Conservation (phyloP, 305 asterid genomes). For the Solanum hybrid region DNA sequence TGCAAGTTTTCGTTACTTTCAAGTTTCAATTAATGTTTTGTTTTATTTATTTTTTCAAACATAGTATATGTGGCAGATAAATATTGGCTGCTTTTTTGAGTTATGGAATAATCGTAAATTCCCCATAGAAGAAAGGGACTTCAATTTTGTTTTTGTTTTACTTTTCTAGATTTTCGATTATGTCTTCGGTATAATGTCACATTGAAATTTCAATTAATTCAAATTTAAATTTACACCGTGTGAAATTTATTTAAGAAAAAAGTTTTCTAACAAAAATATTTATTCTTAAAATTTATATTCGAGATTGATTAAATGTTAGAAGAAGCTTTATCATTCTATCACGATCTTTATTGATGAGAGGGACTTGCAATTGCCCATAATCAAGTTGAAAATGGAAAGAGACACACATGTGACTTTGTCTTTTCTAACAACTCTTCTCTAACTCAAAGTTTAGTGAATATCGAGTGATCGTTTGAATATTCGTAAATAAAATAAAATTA, state of each 20-base stretch:
- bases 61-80: constrained; percentile 3
- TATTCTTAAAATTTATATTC: not conserved
- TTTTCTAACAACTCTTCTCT: not conserved
- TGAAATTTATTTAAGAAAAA: not conserved
- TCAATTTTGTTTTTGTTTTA: not conserved
- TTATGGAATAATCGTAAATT: constrained; percentile 3
- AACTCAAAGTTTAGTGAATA: not conserved
- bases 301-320: fast-evolving
- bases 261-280: fast-evolving
- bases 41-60: not conserved
- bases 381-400: not conserved
- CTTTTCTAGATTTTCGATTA: not conserved
- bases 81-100: not conserved
- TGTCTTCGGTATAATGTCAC: fast-evolving
- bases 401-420: constrained; percentile 2
- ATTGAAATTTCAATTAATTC: not conserved
- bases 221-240: fast-evolving
- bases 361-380: not conserved
- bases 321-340: not conserved
- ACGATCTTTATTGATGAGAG: not conserved
- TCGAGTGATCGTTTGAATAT: not conserved
- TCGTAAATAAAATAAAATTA: not conserved
- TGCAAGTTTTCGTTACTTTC: not conserved
- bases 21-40: not conserved
- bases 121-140: not conserved